Conservation (phyloP, 495 filamentous ascomycete genomes). For the Aspergillus funiculosus region DNA sequence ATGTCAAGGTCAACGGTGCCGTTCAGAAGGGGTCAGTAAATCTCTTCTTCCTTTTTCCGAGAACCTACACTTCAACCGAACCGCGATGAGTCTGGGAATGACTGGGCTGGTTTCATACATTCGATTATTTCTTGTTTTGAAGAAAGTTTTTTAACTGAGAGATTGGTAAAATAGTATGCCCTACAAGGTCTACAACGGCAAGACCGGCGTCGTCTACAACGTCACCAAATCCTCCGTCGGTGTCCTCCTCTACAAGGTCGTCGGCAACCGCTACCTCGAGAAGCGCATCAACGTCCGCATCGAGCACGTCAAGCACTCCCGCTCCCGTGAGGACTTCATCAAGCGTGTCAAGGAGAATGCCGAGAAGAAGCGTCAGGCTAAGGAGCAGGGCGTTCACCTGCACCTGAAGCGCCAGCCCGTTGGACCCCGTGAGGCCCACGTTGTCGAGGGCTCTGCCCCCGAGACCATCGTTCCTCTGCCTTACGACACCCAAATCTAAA, state of each 20-base stretch:
- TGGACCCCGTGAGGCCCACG: conserved; percentile 71
- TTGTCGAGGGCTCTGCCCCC: conserved; percentile 73
- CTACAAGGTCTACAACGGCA: conserved; percentile 98
- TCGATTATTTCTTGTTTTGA: conserved; percentile 5
- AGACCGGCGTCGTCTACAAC: conserved; percentile 97
- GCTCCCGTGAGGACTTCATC: conserved; percentile 92
- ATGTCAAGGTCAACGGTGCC: conserved; percentile 94
- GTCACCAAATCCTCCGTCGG: conserved; percentile 92
- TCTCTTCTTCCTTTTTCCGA: conserved; percentile 14
- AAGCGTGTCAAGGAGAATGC: conserved; percentile 94
- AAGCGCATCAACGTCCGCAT: conserved; percentile 98
- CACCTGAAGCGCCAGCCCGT: conserved; percentile 87
- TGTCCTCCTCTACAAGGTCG: conserved; percentile 97
- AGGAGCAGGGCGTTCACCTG: conserved; percentile 76
- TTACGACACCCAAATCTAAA: conserved; percentile 98
- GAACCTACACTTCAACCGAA: conserved; percentile 2
- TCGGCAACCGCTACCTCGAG: conserved; percentile 97
- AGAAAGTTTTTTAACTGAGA: conserved; percentile 27
- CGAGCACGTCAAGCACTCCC: conserved; percentile 92
- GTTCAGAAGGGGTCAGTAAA: conserved; percentile 90
- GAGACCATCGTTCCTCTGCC: conserved; percentile 87
- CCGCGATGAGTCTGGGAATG: conserved; percentile 15
- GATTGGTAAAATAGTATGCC: conserved; percentile 72
- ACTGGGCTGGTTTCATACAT: conserved; percentile 7
- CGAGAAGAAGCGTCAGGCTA: conserved; percentile 82